These are phyloP conservation scores for Sphaerulina populicola DNA, from an alignment of 2,329 filamentous ascomycete genomes.

Conservation along the genomic window DNA sequence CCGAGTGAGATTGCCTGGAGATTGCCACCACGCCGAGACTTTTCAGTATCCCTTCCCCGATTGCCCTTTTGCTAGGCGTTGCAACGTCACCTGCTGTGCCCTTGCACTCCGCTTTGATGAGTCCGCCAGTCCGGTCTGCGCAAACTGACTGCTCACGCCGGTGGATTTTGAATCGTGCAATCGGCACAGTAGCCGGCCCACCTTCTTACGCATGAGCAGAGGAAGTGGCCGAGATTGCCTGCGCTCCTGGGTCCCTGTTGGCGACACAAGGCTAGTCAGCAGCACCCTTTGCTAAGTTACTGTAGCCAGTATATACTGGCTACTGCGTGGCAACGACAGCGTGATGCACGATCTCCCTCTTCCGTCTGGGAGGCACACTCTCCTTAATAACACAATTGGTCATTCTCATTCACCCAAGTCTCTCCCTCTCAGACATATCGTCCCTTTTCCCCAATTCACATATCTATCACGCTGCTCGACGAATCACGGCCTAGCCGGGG, in stretches of 20 bases:
- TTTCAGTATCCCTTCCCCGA: constrained; percentile 24
- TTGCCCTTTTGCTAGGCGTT: constrained; percentile 16
- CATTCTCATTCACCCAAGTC: constrained; percentile 32
- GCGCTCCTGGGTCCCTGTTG: constrained; percentile 22
- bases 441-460: constrained; percentile 35
- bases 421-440: constrained; percentile 35
- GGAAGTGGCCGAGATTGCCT: constrained; percentile 29
- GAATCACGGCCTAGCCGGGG: constrained; percentile 22
- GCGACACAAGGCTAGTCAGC: constrained; percentile 31
- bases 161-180: constrained; percentile 19
- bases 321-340: constrained; percentile 22
- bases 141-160: constrained; percentile 14
- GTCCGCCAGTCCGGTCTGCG: constrained; percentile 17
- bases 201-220: constrained; percentile 24
- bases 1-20: constrained; percentile 23
- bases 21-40: constrained; percentile 26
- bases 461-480: constrained; percentile 14
- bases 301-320: constrained; percentile 23
- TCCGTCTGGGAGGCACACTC: constrained; percentile 16
- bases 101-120: constrained; percentile 29
- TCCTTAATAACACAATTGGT: constrained; percentile 12
- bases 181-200: constrained; percentile 25
- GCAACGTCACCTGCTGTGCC: constrained; percentile 23
- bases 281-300: constrained; percentile 21
- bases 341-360: constrained; percentile 7